These are phyloP conservation scores for Scenedesmus sp. DNA, from an alignment of 163 green algal species.

Conservation along the genomic window DNA sequence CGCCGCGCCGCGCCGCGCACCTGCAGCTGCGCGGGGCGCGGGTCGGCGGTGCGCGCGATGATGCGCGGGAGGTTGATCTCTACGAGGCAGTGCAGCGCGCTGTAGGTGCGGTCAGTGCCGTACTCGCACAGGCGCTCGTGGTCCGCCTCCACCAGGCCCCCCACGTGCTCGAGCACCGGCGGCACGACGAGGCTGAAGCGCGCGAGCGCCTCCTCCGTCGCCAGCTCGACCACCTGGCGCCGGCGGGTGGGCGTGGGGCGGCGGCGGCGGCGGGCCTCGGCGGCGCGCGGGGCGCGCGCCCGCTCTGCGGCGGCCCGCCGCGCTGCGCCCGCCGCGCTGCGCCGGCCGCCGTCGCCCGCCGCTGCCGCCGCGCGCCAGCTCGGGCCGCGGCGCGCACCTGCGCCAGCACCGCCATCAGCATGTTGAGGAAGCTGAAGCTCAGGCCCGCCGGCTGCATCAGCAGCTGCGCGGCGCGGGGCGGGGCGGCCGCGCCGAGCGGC, in stretches of 20 bases:
- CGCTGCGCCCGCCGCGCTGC: background rate
- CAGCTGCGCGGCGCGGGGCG: conserved; percentile 4
- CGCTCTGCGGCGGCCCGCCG: background rate
- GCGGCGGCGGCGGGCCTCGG: background rate
- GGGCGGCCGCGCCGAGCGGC: background rate
- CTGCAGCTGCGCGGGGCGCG: background rate
- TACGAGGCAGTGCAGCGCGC: conserved; percentile 35
- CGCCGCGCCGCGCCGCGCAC: background rate
- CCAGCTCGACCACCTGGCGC: conserved; percentile 20
- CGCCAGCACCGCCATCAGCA: conserved; percentile 35
- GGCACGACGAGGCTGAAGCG: no score
- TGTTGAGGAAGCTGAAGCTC: conserved; percentile 30
- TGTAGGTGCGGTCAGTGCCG: conserved; percentile 45
- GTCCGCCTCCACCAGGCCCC: conserved; percentile 26
- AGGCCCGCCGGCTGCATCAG: background rate
- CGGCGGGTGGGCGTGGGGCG: background rate
- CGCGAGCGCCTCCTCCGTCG: no score
- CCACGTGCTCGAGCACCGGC: conserved; percentile 10
- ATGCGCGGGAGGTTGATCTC: conserved; percentile 25
- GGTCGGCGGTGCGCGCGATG: background rate
- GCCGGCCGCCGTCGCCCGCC: background rate
- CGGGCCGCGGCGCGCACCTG: background rate
- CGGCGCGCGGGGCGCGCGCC: no score
- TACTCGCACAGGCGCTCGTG: conserved; percentile 23
- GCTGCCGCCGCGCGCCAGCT: background rate